Conservation (phyloP, 163 green algal genomes). For the Prototheca wickerhamii region DNA sequence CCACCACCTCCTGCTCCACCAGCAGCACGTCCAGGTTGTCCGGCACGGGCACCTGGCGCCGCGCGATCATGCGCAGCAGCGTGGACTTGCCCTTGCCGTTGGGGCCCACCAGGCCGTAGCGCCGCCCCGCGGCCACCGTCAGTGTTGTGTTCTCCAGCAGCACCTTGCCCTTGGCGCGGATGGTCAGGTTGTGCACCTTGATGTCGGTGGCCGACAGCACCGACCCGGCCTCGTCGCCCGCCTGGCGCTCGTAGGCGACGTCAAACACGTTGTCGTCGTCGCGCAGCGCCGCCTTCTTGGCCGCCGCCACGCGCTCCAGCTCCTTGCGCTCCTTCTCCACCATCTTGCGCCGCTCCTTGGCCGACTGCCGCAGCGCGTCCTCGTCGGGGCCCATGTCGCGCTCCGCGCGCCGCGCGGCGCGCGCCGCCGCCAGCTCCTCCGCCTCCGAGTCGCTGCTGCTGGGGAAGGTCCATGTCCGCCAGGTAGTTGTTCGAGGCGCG, state of each 20-base stretch:
- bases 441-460: conserved; percentile 22
- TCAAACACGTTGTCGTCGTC: conserved; percentile 98
- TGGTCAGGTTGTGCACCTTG: conserved; percentile 92
- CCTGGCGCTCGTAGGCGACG: conserved; percentile 73
- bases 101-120: conserved; percentile 92
- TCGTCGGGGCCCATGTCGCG: not conserved
- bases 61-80: conserved; percentile 88
- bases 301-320: conserved; percentile 58
- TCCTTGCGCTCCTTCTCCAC: conserved; percentile 81
- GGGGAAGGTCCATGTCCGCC: conserved; percentile 45
- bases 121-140: conserved; percentile 78
- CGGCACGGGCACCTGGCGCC: conserved; percentile 83
- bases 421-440: conserved; percentile 9
- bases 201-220: conserved; percentile 81
- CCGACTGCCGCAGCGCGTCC: conserved; percentile 22
- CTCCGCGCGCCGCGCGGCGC: no score
- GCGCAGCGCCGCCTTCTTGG: conserved; percentile 77
- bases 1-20: conserved; percentile 94
- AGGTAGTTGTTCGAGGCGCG: conserved; percentile 39
- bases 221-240: conserved; percentile 41
- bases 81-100: conserved; percentile 99
- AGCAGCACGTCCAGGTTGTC: conserved; percentile 92
- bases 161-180: conserved; percentile 95
- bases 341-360: conserved; percentile 70
- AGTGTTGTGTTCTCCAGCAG: conserved; percentile 89